Evolutionary conservation across 2,329 filamentous ascomycete genomes (phyloP), one percentile per base, ranked within the genome.

Genomic region (Myriangium duriaei): DNA sequence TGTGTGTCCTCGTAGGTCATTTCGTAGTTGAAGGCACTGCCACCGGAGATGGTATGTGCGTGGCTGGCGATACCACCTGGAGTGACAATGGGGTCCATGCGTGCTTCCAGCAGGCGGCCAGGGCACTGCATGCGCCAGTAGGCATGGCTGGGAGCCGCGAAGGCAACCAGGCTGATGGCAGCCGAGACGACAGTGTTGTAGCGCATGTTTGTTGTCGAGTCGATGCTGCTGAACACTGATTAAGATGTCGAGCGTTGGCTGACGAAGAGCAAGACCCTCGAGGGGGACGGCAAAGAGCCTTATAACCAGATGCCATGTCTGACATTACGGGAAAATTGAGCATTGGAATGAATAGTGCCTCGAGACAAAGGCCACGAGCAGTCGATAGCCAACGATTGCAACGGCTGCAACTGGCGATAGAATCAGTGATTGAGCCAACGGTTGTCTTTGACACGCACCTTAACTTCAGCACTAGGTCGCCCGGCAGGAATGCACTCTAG

Each of bases 101-200:
- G 71, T 50, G 72, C 72, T 34, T 67, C 63, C 33, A 71, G 72
- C 49, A 77, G 66, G 50, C 79, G 72, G 30, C 71, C 67, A 47
- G 74, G 66, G 51, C 76, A 77, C 53, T 74, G 73, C 66, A 84
- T 82, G 51, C 71, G 76, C 54, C 82, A 71, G 53, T 84, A 80
- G 38, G 78, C 77, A 50, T 80, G 74, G 31, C 74, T 52, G 16
- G 55, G 51, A 33, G 54, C 54, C 9, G 56, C 51, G 13, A 64
- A 48, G 11, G 49, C 50, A 12, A 53, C 49, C 14, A 52, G 32
- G 33, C 31, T 46, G 18, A 52, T 26, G 24, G 44, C 44, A 42
- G 43, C 39, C 37, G 43, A 42, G 31, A 41, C 36, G 35, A 39
- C 39, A 30, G 24, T 42, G 28, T 38, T 42, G 39, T 18, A 42